phyloP scores from a whole-genome alignment of 352 stramenopile genomes.

The Pythium sp. region DNA sequence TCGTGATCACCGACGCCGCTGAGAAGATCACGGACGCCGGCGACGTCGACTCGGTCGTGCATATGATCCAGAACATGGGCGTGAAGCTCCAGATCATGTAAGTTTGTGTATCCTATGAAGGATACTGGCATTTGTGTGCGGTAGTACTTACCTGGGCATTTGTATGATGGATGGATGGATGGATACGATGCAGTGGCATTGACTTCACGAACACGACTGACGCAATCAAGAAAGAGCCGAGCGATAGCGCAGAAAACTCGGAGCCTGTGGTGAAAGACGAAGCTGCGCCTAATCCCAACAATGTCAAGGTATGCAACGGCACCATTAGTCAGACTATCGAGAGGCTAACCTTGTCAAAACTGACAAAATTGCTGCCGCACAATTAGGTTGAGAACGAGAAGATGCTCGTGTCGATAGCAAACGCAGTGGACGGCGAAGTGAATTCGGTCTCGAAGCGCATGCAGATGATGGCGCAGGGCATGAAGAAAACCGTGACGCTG shows the following conservation, averaged over 20 bases:
- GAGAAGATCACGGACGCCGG: conserved; percentile 54
- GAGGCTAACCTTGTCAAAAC: not conserved
- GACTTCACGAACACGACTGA: conserved; percentile 62
- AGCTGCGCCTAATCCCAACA: conserved; percentile 13
- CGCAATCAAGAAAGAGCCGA: conserved; percentile 19
- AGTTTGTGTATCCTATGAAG: not conserved
- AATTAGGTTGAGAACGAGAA: conserved; percentile 74
- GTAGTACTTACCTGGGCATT: not conserved
- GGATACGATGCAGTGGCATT: conserved; percentile 37
- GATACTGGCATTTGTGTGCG: not conserved
- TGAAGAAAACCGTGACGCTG: conserved; percentile 68
- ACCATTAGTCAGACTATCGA: not conserved
- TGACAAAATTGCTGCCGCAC: not conserved
- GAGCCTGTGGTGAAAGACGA: conserved; percentile 22
- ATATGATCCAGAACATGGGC: conserved; percentile 79
- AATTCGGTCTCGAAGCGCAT: conserved; percentile 67
- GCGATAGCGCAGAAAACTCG: not conserved
- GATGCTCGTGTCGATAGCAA: conserved; percentile 78
- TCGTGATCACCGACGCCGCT: conserved; percentile 76
- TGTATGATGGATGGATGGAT: not conserved
- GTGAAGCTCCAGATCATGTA: conserved; percentile 82
- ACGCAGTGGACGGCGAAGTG: conserved; percentile 66
- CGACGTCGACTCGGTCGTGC: conserved; percentile 66
- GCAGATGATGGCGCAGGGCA: conserved; percentile 70
- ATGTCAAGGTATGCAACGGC: conserved; percentile 24